Base-by-base conservation (phyloP, 495 filamentous ascomycete genomes). In the Xylaria flabelliformis region DNA sequence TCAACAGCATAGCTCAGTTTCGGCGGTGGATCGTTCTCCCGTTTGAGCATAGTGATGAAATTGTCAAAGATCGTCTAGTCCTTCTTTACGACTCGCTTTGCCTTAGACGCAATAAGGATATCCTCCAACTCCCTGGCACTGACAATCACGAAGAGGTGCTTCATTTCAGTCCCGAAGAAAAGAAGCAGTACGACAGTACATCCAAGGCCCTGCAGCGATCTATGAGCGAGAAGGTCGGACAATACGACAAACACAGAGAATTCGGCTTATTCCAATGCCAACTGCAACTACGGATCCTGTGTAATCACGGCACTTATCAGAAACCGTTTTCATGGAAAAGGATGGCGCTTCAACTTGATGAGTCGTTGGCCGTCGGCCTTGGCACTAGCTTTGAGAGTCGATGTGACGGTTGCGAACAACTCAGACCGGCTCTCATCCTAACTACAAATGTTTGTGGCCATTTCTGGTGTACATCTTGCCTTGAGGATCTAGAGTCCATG, bases 301-400 rank as follows among this genome's bases (percentile, higher is more conserved):
- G 84, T 72, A 86, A 86, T 65, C 82, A 85, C 70, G 85, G 84
- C 10, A 84, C 84, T 2, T 83, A 75, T 64, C 82, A 85, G 51
- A 74, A 79, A 67, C 72, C 66, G 3, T 80, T 83, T 71, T 80
- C 78, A 13, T 80, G 82, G 80, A 74, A 75, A 51, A 74, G 75
- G 66, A 74, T 76, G 9, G 74, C 76, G 55, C 26, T 78, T 26
- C 51, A 68, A 17, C 77, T 75, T 26, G 67, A 80, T 24, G 76
- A 81, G 48, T 73, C 78, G 8, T 41, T 66, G 29, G 66, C 74
- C 66, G 64, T 51, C 39, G 73, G 65, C 62, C 39, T 75, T 55
- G 80, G 69, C 17, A 67, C 62, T 26, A 69, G 48, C 26, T 72
- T 69, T 36, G 71, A 75, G 24, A 66, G 77, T 51, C 64, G 50